A percentile compares a stretch with the other conserved stretches of the same genome.
These are phyloP conservation scores for Nothophytophthora sp. DNA, from an alignment of 352 stramenopile species.

Conservation along the genomic window DNA sequence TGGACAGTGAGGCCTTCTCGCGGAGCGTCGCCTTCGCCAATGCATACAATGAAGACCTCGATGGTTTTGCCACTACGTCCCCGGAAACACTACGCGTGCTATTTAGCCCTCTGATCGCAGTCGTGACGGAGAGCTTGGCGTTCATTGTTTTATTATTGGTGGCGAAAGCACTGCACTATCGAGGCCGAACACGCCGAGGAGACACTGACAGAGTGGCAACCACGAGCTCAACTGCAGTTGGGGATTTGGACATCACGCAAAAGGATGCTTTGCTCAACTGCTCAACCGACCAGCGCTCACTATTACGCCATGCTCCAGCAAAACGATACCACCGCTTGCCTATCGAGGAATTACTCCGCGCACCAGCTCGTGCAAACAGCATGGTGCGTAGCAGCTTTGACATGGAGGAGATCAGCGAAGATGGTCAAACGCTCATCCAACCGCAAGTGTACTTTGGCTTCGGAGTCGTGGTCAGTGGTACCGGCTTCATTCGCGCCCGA, in stretches of 20 bases:
- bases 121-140: conserved; percentile 32
- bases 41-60: conserved; percentile 50
- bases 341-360: conserved; percentile 50
- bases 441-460: conserved; percentile 63
- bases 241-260: conserved; percentile 20
- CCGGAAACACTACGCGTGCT: conserved; percentile 23
- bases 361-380: conserved; percentile 48
- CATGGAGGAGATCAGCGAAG: conserved; percentile 33
- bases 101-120: conserved; percentile 31
- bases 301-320: conserved; percentile 7
- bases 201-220: conserved; percentile 3
- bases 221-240: conserved; percentile 8
- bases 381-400: conserved; percentile 45
- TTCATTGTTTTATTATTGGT: conserved; percentile 17
- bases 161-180: conserved; percentile 19
- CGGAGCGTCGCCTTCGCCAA: conserved; percentile 37
- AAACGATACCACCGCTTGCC: conserved; percentile 46
- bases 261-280: conserved; percentile 2
- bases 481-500: conserved; percentile 49
- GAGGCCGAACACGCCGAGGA: neutral
- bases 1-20: conserved; percentile 37
- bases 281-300: conserved; percentile 7
- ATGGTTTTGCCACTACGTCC: conserved; percentile 37
- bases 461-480: conserved; percentile 42
- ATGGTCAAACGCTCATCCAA: conserved; percentile 44